Percentiles rank a stretch among this genome's conserved stretches.
Conservation (phyloP, 176 grass and related monocot genomes). For the Themeda triandra region DNA sequence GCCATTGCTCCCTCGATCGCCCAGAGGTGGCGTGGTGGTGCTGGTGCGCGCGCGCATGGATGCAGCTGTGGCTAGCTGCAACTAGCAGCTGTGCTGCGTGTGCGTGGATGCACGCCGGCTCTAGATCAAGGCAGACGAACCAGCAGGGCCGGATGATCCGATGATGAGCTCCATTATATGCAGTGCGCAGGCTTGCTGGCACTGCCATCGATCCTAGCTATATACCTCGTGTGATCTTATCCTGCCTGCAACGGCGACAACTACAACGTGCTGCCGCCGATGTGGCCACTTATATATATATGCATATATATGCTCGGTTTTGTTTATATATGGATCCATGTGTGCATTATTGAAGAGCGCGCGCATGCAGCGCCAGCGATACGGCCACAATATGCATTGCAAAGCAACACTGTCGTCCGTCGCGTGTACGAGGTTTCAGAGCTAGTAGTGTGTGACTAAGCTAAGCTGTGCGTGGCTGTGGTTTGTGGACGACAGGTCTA, state of each 20-base stretch:
- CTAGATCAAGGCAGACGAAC: not conserved
- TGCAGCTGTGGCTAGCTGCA: not conserved
- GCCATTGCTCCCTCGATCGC: not conserved
- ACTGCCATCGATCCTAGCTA: not conserved
- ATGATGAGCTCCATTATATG: not conserved
- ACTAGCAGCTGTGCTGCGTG: too few relatives aligned
- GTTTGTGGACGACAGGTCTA: not conserved
- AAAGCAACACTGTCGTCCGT: not conserved
- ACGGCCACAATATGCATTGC: too few relatives aligned
- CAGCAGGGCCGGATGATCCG: not conserved
- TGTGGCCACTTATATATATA: constrained; percentile 21
- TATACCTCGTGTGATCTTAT: too few relatives aligned
- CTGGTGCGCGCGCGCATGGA: too few relatives aligned
- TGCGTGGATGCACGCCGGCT: not conserved
- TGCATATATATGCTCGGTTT: not conserved
- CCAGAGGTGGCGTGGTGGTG: too few relatives aligned
- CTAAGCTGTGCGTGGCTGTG: too few relatives aligned
- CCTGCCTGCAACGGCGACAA: not conserved
- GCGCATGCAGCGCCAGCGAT: too few relatives aligned
- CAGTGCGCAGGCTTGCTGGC: not conserved
- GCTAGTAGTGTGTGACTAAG: too few relatives aligned
- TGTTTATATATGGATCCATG: not conserved
- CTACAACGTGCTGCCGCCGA: not conserved
- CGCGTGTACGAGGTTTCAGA: constrained; percentile 13
- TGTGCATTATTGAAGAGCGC: not conserved